Percentiles rank a stretch among this genome's conserved stretches.
phyloP scores from a whole-genome alignment of 176 grass and related monocot species.

The Rhynchospora breviuscula region DNA sequence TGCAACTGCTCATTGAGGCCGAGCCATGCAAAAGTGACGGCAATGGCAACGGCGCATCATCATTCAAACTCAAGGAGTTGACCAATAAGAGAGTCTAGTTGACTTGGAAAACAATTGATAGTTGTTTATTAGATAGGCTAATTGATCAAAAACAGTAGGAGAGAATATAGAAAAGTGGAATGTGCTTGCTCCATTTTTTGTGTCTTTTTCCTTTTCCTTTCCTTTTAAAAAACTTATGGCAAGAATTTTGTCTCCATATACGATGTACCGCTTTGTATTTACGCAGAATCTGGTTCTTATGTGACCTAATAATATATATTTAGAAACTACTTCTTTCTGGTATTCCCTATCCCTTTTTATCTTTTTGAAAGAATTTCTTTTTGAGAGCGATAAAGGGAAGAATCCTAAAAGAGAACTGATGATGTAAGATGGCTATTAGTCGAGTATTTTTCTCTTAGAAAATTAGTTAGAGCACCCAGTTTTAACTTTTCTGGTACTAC shows the following conservation, averaged over 20 bases:
- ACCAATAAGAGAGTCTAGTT: slow-evolving; percentile 21
- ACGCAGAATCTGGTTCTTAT: slow-evolving; percentile 97
- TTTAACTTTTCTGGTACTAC: not conserved
- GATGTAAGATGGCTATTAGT: not conserved
- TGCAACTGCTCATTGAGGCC: slow-evolving; percentile 70
- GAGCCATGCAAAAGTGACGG: slow-evolving; percentile 27
- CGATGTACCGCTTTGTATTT: slow-evolving; percentile 59
- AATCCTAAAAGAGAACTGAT: slow-evolving; percentile 24
- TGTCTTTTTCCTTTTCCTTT: slow-evolving; percentile 26
- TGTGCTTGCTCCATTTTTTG: slow-evolving; percentile 9
- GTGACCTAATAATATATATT: slow-evolving; percentile 34
- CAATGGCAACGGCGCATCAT: slow-evolving; percentile 16
- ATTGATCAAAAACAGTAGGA: slow-evolving; percentile 17
- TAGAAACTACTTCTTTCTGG: slow-evolving; percentile 21
- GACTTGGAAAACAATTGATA: slow-evolving; percentile 8
- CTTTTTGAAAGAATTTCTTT: not conserved
- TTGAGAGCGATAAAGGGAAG: slow-evolving; percentile 31
- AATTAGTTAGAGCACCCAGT: not conserved
- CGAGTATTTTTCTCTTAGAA: not conserved
- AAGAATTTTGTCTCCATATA: slow-evolving; percentile 15
- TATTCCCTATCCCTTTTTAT: slow-evolving; percentile 24
- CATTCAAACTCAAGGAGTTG: slow-evolving; percentile 22
- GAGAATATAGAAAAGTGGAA: slow-evolving; percentile 17
- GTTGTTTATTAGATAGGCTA: slow-evolving; percentile 12
- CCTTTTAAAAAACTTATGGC: slow-evolving; percentile 8